A percentile compares a stretch with the other conserved stretches of the same genome.
Conservation (phyloP, 176 grass and related monocot species). For the Oryza coarctata region DNA sequence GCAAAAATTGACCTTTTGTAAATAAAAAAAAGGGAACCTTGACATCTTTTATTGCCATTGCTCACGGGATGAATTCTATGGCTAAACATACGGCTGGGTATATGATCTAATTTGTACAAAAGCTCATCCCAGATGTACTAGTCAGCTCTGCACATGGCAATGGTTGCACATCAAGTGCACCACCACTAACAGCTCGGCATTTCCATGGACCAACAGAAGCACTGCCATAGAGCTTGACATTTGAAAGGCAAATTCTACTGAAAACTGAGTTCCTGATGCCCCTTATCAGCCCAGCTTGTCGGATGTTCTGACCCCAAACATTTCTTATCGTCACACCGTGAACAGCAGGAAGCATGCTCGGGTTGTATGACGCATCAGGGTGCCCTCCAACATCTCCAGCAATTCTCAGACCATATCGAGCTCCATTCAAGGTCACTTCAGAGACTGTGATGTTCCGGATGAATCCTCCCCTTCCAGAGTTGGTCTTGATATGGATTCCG, state of each 20-base stretch:
- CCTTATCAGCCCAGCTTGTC: conserved; percentile 55
- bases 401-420: conserved; percentile 58
- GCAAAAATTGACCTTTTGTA: not conserved
- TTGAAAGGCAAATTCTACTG: conserved; percentile 62
- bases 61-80: conserved; percentile 4
- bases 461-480: conserved; percentile 66
- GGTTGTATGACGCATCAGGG: conserved; percentile 52
- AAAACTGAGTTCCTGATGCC: conserved; percentile 65
- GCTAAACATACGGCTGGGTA: not conserved
- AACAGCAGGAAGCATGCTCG: conserved; percentile 45
- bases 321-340: conserved; percentile 55
- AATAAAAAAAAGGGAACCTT: not conserved
- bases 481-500: conserved; percentile 76
- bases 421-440: conserved; percentile 51
- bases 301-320: conserved; percentile 56
- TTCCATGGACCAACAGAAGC: conserved; percentile 40
- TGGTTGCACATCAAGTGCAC: conserved; percentile 55
- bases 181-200: conserved; percentile 54
- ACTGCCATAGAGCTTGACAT: conserved; percentile 50
- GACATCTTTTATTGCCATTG: conserved; percentile 22
- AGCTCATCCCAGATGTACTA: conserved; percentile 42
- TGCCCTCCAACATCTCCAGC: conserved; percentile 60
- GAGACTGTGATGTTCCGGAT: conserved; percentile 68
- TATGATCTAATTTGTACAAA: conserved; percentile 45
- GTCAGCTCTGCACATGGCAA: conserved; percentile 52